Base-by-base conservation (phyloP, 2,329 filamentous ascomycete genomes). In the Aspergillus thermomutatus region DNA sequence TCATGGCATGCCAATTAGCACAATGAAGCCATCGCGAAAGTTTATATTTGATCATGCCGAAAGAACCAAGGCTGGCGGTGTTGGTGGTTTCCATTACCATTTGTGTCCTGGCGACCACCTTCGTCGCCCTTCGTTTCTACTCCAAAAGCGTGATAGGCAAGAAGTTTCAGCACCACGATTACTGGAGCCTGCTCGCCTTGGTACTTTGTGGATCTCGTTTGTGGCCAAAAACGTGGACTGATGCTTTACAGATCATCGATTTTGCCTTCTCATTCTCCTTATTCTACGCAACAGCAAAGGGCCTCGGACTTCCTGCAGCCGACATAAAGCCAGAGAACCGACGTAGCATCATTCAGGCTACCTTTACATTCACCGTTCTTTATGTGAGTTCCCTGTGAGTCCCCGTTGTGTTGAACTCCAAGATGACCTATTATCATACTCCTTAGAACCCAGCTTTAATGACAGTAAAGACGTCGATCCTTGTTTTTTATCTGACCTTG, bases 381-480 rank as follows among this genome's bases (percentile, higher is more conserved):
- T 86, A 87, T 72, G 77, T 83, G 70, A 60, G 78, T 74, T 40
- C n/a, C 47, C 55, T 59, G 54, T 25, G 19, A 26, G 43, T 26
- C 45, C 49, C 43, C 57, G 60, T 40, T 52, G 53, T 43, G 27
- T 1, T 28, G 2, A 28, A 28, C 27, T 10, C 8, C 27, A 1
- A 28, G 2, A 28, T 28, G 27, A 28, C 27, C 27, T 53, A 52
- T 55, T 62, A 52, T 50, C 40, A 41, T 21, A 4, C 34, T 19
- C 19, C 1, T 28, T 66, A 92, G 87, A 95, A 96, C 69, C 92
- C 92, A 14, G 88, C 90, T 3, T 80, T 96, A 55, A 95, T 96
- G 90, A 87, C 89, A 2, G 91, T 91, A 51, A 97, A 97, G 76
- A 92, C 90, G 0, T 95, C 91, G n/a, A 90, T 97, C 65, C 81